phyloP scores from a whole-genome alignment of 106 monocot genomes.

The Amphibolis antarctica region DNA sequence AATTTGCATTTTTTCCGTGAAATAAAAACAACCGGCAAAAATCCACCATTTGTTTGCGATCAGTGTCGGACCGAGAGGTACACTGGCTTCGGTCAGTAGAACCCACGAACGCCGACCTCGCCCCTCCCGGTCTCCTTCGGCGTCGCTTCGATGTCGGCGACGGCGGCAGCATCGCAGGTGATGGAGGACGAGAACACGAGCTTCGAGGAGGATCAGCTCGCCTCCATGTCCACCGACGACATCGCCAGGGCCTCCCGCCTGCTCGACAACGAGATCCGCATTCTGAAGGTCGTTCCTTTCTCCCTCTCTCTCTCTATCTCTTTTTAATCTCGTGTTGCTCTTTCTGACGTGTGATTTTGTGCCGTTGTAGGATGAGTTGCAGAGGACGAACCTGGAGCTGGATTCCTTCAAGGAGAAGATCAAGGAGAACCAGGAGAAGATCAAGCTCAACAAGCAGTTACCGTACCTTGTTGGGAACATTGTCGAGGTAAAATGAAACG shows the following conservation, averaged over 20 bases:
- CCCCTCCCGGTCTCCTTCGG: no score
- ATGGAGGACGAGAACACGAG: conserved; percentile 23
- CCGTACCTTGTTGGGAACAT: conserved; percentile 91
- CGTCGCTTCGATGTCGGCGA: no score
- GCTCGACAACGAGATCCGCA: conserved; percentile 78
- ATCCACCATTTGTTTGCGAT: no score
- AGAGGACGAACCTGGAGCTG: conserved; percentile 60
- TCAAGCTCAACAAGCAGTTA: conserved; percentile 89
- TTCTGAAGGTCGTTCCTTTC: conserved; percentile 36
- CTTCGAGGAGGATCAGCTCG: conserved; percentile 68
- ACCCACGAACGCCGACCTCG: no score
- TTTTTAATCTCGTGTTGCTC: not conserved
- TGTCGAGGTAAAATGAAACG: conserved; percentile 72
- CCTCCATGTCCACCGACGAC: conserved; percentile 74
- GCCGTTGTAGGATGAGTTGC: conserved; percentile 54
- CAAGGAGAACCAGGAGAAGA: conserved; percentile 93
- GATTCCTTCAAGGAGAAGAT: conserved; percentile 76
- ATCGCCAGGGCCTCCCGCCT: conserved; percentile 57
- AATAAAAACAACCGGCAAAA: no score
- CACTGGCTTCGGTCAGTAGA: no score
- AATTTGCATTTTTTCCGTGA: no score
- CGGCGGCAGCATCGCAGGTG: conserved; percentile 2
- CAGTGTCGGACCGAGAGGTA: no score
- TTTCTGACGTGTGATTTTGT: not conserved
- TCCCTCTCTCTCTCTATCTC: conserved; percentile 3